Conservation (phyloP, 2,329 filamentous ascomycete species). For the Colletotrichum sp. region DNA sequence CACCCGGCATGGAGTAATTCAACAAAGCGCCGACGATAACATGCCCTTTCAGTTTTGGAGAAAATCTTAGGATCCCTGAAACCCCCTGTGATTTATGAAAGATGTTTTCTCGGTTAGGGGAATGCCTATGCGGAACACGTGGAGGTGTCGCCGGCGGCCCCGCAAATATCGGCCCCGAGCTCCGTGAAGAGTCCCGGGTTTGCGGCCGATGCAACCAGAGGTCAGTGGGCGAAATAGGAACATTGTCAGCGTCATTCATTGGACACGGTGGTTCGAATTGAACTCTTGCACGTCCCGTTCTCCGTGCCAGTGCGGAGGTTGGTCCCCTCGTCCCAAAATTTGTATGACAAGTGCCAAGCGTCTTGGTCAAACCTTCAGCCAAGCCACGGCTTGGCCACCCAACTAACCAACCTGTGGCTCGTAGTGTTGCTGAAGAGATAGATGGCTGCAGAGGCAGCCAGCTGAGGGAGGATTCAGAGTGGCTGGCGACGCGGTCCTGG, state of each 20-base stretch:
- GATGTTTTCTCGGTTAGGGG: too few relatives aligned
- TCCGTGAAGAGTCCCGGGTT: neutral
- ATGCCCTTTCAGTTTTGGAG: too few relatives aligned
- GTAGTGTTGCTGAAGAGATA: neutral
- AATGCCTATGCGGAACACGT: neutral
- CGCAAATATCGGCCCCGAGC: neutral
- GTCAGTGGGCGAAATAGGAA: neutral
- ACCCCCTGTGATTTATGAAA: too few relatives aligned
- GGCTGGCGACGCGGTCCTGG: neutral
- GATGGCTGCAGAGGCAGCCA: neutral
- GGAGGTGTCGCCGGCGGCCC: neutral
- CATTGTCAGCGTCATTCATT: neutral
- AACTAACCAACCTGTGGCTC: neutral
- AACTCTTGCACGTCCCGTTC: neutral
- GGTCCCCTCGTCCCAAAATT: neutral
- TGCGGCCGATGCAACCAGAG: neutral
- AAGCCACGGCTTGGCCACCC: neutral
- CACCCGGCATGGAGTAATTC: too few relatives aligned
- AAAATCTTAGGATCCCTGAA: too few relatives aligned
- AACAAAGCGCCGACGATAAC: too few relatives aligned
- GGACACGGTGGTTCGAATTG: fast-evolving
- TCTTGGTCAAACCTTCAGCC: neutral
- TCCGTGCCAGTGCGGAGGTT: neutral
- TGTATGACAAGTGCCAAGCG: neutral
- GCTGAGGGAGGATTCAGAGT: neutral